These are phyloP conservation scores for Metarhizium brunneum DNA, from an alignment of 2,329 filamentous ascomycete genomes.

Conservation along the genomic window DNA sequence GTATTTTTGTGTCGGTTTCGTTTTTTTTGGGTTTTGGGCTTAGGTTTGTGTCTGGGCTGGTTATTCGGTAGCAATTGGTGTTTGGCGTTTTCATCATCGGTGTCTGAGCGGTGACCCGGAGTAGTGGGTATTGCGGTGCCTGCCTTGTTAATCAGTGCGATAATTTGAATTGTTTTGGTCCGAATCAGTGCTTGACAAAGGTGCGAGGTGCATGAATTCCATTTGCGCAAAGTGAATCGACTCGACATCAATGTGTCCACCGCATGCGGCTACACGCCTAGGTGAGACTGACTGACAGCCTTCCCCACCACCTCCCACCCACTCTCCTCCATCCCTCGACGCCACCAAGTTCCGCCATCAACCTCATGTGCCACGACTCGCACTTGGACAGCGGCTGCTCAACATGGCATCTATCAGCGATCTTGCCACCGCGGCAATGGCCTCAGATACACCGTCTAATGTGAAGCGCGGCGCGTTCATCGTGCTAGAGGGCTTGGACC, in stretches of 20 bases:
- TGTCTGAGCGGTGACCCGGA: background rate
- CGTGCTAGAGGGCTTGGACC: constrained; percentile 80
- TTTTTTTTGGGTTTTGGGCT: too few species aligned
- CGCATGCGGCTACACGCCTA: too few species aligned
- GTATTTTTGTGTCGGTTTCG: background rate
- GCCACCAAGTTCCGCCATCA: background rate
- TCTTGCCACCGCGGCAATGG: constrained; percentile 37
- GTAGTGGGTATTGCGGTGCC: background rate
- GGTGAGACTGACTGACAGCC: too few species aligned
- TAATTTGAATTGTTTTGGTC: background rate
- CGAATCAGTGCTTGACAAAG: too few species aligned
- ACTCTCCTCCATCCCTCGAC: background rate
- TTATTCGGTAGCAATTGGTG: background rate
- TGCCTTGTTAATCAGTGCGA: background rate
- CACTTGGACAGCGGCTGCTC: background rate
- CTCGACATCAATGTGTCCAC: too few species aligned
- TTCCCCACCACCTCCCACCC: background rate
- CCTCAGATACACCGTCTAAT: constrained; percentile 19
- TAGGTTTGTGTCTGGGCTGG: background rate
- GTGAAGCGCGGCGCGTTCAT: constrained; percentile 58
- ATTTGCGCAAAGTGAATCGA: too few species aligned
- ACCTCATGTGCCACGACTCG: background rate
- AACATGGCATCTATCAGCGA: constrained; percentile 40
- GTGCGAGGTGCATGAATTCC: too few species aligned
- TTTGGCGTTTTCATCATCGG: background rate